Percentiles rank a stretch among this genome's conserved stretches.
Conservation (phyloP, 371 early-diverging fungal species). For the Rhizopus microsporus region DNA sequence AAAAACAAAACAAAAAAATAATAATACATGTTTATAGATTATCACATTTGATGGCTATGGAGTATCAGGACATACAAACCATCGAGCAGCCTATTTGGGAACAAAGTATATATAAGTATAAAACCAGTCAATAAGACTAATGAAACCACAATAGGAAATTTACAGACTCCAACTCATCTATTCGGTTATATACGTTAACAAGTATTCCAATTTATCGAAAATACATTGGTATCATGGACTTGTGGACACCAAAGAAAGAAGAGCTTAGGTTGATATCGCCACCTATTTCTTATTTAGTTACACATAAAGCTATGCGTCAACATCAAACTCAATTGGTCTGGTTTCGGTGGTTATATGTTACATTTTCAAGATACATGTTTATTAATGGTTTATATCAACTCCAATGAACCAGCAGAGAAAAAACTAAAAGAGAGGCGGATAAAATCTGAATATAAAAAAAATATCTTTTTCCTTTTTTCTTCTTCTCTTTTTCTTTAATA, state of each 20-base stretch:
- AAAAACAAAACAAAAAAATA: conserved; percentile 7
- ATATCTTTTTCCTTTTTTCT: conserved; percentile 3
- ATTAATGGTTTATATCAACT: conserved; percentile 63
- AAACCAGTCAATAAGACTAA: background rate
- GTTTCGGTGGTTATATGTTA: conserved; percentile 93
- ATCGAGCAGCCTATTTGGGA: conserved; percentile 81
- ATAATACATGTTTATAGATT: conserved; percentile 47
- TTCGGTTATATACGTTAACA: conserved; percentile 59
- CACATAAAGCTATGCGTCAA: conserved; percentile 80
- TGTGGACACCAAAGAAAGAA: conserved; percentile 19
- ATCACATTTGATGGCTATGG: conserved; percentile 95
- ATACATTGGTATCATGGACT: conserved; percentile 73
- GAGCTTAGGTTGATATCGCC: conserved; percentile 51
- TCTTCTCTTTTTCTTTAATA: conserved; percentile 3
- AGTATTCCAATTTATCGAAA: conserved; percentile 74
- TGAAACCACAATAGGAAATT: conserved; percentile 10
- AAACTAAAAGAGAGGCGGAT: background rate
- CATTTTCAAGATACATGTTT: conserved; percentile 94
- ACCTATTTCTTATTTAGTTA: conserved; percentile 46
- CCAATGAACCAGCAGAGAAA: conserved; percentile 2
- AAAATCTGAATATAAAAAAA: conserved; percentile 7
- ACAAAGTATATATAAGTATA: conserved; percentile 57
- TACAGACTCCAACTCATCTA: conserved; percentile 6
- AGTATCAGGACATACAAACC: conserved; percentile 94
- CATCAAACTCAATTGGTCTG: conserved; percentile 92